A percentile compares a stretch with the other conserved stretches of the same genome.
Conservation (phyloP, 2,329 filamentous ascomycete species). For the Alternaria solani region DNA sequence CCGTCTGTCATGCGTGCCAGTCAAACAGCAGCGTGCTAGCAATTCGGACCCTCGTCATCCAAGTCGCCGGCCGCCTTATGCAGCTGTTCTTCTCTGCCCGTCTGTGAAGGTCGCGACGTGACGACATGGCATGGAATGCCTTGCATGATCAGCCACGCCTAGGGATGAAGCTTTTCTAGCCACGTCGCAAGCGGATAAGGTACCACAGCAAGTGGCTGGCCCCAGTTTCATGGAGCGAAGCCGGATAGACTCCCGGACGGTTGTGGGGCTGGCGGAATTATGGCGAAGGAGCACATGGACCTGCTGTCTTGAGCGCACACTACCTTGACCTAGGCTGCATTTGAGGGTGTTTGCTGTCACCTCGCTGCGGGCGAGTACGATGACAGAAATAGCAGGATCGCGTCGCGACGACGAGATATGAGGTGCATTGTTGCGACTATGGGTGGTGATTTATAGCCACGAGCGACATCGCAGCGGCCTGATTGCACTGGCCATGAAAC, state of each 20-base stretch:
- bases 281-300: slow-evolving; percentile 12
- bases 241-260: slow-evolving; percentile 19
- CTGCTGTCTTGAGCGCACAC: slow-evolving; percentile 10
- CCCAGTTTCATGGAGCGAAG: slow-evolving; percentile 14
- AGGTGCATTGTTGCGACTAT: neutral
- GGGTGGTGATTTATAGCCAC: slow-evolving; percentile 7
- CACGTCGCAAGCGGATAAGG: slow-evolving; percentile 14
- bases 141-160: slow-evolving; percentile 19
- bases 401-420: neutral
- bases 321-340: neutral
- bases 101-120: slow-evolving; percentile 4
- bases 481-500: slow-evolving; percentile 7
- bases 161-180: slow-evolving; percentile 19
- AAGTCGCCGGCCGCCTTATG: neutral
- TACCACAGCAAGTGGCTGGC: slow-evolving; percentile 11
- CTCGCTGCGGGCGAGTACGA: slow-evolving; percentile 7
- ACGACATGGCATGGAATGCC: slow-evolving; percentile 4
- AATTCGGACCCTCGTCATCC: neutral
- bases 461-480: neutral
- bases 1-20: slow-evolving; percentile 13
- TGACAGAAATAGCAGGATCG: neutral
- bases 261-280: slow-evolving; percentile 22
- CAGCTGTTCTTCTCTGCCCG: neutral
- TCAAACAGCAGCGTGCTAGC: slow-evolving; percentile 8
- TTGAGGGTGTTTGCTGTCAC: neutral